phyloP scores from a whole-genome alignment of 371 early-diverging fungal species.

The Umbelopsis sp. region DNA sequence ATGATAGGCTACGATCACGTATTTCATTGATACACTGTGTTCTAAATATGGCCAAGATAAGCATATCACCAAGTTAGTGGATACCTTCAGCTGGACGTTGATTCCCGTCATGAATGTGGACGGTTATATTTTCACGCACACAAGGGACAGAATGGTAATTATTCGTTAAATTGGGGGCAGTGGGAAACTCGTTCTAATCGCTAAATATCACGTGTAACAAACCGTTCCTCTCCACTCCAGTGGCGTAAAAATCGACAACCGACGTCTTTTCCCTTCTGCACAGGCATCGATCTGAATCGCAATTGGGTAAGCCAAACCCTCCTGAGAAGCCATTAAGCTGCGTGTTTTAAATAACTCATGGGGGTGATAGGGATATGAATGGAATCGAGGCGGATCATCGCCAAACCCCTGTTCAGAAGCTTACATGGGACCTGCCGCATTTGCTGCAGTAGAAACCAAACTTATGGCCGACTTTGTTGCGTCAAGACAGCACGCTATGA shows the following conservation, averaged over 20 bases:
- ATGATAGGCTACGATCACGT: constrained; percentile 29
- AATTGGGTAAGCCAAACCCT: constrained; percentile 14
- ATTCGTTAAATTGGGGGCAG: neutral
- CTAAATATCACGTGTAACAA: neutral
- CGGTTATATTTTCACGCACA: constrained; percentile 50
- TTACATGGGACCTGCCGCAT: constrained; percentile 42
- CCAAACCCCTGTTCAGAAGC: constrained; percentile 42
- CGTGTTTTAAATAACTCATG: no score
- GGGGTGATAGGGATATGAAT: constrained; percentile 42
- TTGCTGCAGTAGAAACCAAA: constrained; percentile 42
- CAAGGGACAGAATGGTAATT: constrained; percentile 22
- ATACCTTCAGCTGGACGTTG: constrained; percentile 39
- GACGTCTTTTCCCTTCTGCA: constrained; percentile 35
- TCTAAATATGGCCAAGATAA: constrained; percentile 32
- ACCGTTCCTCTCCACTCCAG: constrained; percentile 13
- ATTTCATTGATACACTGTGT: constrained; percentile 39
- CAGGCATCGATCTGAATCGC: constrained; percentile 39
- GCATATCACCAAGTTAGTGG: constrained; percentile 31
- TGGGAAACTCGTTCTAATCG: neutral
- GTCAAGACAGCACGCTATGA: constrained; percentile 29
- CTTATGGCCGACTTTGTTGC: constrained; percentile 50
- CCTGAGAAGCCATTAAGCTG: no score
- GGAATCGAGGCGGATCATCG: constrained; percentile 35
- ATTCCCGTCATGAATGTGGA: constrained; percentile 52
- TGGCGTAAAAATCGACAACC: constrained; percentile 62